Base-by-base conservation (phyloP, 768 basidiomycete species). In the Gyrodon lividus region DNA sequence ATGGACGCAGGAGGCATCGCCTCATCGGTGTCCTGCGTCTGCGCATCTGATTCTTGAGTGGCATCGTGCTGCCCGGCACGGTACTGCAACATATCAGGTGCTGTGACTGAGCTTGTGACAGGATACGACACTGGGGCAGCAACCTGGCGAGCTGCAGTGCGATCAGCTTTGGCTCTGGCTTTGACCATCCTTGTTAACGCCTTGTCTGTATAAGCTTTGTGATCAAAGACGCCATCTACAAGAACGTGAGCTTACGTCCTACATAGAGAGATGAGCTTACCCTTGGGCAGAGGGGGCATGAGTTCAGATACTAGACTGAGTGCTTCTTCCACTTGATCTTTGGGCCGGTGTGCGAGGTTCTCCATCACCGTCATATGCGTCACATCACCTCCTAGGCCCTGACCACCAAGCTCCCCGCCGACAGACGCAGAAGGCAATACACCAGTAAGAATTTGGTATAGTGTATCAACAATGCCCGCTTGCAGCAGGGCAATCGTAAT, bases 361-460 rank as follows among this genome's bases (percentile, higher is more conserved):
- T 98, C 92, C 86, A 98, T 92, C 23, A 99, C 92, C 6, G 92
- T 88, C 92, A 98, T 94, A 65, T 98, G 95, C 16, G 92, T 93
- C 4, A 95, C 72, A 24, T 92, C 91, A 40, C 91, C 92, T 24
- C 90, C 89, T 1, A 94, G 71, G 10, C 90, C 91, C 68, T 93
- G 91, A 0, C 88, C 86, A 23, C 75, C 77, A 52, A 86, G 84
- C 23, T 75, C 72, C 43, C 70, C 78, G 26, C 65, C 70, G 35
- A 75, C 72, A 28, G 75, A 72, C 3, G 79, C 64, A 2, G 92
- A 84, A 6, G 96, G 93, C 2, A 96, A 67, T 20, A 98, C 92
- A 17, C 97, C 97, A 0, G 95, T 98, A 48, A 99, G 75, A 49
- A 98, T 95, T 67, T 96, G 93, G 66, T 97, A 96, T 35, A 97